These are phyloP conservation scores for Phytomonas francai DNA, from an alignment of 208 protist species.

Conservation along the genomic window DNA sequence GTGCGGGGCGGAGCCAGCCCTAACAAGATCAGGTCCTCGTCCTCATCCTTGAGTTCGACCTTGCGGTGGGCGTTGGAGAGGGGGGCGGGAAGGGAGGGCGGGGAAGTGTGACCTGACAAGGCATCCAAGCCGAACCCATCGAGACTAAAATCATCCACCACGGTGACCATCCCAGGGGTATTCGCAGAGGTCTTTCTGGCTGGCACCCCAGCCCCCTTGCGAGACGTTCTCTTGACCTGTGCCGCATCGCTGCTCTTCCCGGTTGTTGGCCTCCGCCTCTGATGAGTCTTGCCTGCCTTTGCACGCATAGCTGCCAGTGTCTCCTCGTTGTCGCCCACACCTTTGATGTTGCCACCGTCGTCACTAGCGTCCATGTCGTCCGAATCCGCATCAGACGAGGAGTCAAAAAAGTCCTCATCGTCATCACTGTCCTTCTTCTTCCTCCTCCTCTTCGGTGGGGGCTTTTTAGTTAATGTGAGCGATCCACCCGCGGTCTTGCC, in stretches of 20 bases:
- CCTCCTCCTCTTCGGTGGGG: conserved; percentile 14
- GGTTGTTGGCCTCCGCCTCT: not conserved
- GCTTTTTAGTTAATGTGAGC: conserved; percentile 23
- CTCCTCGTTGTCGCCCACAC: conserved; percentile 28
- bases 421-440: conserved; percentile 55
- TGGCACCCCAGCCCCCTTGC: not conserved
- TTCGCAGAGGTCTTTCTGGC: conserved; percentile 1
- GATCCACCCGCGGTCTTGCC: not conserved
- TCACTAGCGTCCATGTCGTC: conserved; percentile 23
- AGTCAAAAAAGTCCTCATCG: conserved; percentile 19
- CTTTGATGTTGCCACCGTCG: conserved; percentile 24
- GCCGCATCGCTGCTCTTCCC: not conserved
- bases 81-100: not conserved
- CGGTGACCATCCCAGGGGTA: not conserved
- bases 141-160: conserved; percentile 56
- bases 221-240: not conserved
- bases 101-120: conserved; percentile 9
- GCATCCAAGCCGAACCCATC: conserved; percentile 77
- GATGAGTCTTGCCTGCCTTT: conserved; percentile 8
- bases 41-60: conserved; percentile 10
- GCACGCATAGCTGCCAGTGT: not conserved
- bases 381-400: conserved; percentile 15
- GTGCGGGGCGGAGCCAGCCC: conserved; percentile 12
- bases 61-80: conserved; percentile 1
- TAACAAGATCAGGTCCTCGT: conserved; percentile 27